Evolutionary conservation across 225 moss, liverwort and hornwort genomes (phyloP).

Genomic region (Pseudoscleropodium purum): DNA sequence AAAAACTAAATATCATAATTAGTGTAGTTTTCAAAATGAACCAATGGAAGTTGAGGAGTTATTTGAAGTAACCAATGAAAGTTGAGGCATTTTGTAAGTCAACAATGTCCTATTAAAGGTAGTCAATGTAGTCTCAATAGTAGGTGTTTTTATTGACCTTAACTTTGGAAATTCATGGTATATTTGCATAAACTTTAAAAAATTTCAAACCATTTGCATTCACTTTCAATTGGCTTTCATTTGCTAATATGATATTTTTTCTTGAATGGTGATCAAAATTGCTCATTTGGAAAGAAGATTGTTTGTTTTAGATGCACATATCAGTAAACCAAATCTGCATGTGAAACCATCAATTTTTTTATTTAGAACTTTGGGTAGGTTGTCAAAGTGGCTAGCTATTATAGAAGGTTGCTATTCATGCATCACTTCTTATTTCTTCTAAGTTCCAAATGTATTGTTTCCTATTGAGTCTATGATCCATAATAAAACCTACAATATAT

Average conservation of each 20-base stretch:
- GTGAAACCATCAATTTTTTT: neutral
- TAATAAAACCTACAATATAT: neutral
- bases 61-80: neutral
- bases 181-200: neutral
- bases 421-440: neutral
- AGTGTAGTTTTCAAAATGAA: neutral
- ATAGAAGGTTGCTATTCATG: neutral
- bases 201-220: neutral
- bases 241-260: too few species aligned
- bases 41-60: neutral
- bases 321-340: accelerated
- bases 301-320: neutral
- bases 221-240: neutral
- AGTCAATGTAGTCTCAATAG: neutral
- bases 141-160: neutral
- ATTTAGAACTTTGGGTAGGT: neutral
- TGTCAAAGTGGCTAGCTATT: neutral
- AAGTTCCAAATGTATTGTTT: neutral
- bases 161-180: neutral
- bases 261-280: neutral
- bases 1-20: neutral
- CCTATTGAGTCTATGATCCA: neutral
- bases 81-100: neutral
- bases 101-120: accelerated
- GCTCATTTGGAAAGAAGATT: neutral